A percentile compares a stretch with the other conserved stretches of the same genome.
phyloP scores from a whole-genome alignment of 345 rosid genomes.

The Acer campestre region DNA sequence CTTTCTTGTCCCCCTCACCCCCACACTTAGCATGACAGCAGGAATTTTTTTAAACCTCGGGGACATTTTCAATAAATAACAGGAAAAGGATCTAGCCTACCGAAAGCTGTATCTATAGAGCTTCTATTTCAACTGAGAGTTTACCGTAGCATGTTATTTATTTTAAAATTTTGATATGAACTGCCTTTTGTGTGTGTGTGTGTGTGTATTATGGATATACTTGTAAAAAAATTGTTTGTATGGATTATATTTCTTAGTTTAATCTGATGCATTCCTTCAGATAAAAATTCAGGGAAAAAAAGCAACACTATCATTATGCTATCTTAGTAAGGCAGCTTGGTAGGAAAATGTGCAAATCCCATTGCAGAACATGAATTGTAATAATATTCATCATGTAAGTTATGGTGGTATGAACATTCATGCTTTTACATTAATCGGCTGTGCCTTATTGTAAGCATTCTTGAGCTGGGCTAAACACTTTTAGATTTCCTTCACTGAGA shows the following conservation, averaged over 20 bases:
- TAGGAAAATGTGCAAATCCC: background rate
- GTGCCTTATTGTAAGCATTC: no score
- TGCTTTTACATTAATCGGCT: background rate
- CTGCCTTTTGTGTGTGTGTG: background rate
- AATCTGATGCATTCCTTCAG: slow-evolving; percentile 1
- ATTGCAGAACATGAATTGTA: background rate
- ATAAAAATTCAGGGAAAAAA: background rate
- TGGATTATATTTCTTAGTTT: background rate
- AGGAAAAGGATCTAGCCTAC: slow-evolving; percentile 8
- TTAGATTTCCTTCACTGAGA: background rate
- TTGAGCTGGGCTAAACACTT: background rate
- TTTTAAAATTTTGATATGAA: background rate
- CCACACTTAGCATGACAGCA: background rate
- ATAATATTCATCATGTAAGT: background rate
- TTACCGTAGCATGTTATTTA: background rate
- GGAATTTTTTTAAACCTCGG: background rate
- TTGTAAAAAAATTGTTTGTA: background rate
- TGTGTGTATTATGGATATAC: background rate
- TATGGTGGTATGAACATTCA: background rate
- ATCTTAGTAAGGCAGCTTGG: background rate
- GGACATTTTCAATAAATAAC: slow-evolving; percentile 4
- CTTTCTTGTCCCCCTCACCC: background rate
- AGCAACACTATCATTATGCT: background rate
- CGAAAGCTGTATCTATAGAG: background rate
- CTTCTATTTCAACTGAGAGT: background rate